phyloP scores from a whole-genome alignment of 805 yeast species.

The Candida ponderosae region DNA sequence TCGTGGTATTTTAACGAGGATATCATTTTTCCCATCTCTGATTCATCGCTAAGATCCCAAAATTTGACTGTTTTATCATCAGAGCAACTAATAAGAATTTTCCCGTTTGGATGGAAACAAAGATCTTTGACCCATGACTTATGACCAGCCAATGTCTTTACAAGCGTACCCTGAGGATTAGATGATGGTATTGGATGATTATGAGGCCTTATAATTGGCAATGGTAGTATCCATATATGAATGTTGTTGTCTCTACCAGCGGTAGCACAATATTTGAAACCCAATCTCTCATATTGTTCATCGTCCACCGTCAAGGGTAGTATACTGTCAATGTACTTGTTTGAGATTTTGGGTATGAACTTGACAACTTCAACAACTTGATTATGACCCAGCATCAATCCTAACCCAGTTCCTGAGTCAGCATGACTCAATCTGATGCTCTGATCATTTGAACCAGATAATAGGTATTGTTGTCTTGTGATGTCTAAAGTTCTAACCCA shows the following conservation, averaged over 20 bases:
- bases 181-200: conserved; percentile 49
- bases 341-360: conserved; percentile 51
- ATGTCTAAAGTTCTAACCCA: conserved; percentile 74
- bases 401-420: conserved; percentile 57
- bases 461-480: conserved; percentile 44
- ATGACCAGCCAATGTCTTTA: conserved; percentile 63
- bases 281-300: conserved; percentile 29
- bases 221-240: conserved; percentile 70
- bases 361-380: conserved; percentile 75
- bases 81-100: conserved; percentile 58
- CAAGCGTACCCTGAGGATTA: conserved; percentile 51
- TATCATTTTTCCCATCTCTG: conserved; percentile 35
- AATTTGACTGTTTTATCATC: conserved; percentile 73
- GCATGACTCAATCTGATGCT: conserved; percentile 61
- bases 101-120: conserved; percentile 68
- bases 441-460: conserved; percentile 78
- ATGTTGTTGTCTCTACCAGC: conserved; percentile 74
- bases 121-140: conserved; percentile 79
- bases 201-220: conserved; percentile 50
- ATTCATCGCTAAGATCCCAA: conserved; percentile 52
- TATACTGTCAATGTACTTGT: conserved; percentile 38
- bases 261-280: conserved; percentile 66
- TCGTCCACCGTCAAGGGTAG: conserved; percentile 17
- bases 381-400: conserved; percentile 65
- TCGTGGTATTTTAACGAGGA: conserved; percentile 53